Conservation (phyloP, 1,284 basidiomycete species). For the Sanghuangporus weigelae region DNA sequence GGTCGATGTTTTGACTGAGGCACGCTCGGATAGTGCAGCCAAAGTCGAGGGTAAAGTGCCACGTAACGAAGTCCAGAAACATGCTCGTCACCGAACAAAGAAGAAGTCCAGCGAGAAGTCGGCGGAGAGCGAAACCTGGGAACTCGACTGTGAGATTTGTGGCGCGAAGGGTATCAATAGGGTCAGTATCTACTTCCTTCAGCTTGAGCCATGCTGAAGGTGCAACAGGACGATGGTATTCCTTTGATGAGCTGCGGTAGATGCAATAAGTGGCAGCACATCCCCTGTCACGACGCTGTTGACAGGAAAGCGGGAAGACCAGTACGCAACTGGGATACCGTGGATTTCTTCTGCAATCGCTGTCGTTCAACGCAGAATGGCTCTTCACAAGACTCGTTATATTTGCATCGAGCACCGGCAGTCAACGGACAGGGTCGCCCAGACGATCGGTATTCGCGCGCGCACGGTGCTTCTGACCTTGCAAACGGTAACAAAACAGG, state of each 20-base stretch:
- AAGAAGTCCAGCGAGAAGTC: neutral
- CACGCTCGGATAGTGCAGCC: too few relatives aligned
- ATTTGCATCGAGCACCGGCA: neutral
- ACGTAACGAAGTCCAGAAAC: neutral
- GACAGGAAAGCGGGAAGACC: constrained; percentile 53
- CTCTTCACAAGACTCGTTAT: neutral
- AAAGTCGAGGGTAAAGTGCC: neutral
- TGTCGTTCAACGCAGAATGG: constrained; percentile 4
- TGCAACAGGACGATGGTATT: constrained; percentile 60
- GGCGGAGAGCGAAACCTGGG: constrained; percentile 58
- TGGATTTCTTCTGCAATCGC: constrained; percentile 41
- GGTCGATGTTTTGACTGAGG: neutral
- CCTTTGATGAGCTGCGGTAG: constrained; percentile 75
- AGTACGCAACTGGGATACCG: constrained; percentile 64
- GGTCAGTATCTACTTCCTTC: constrained; percentile 34
- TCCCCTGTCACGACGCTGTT: constrained; percentile 65
- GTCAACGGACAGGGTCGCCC: neutral
- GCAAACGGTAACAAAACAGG: too few relatives aligned
- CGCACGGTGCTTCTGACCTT: neutral
- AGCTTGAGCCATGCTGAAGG: constrained; percentile 7
- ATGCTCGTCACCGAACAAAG: neutral
- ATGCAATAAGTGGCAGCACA: constrained; percentile 83
- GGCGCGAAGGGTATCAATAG: constrained; percentile 61
- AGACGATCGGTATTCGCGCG: neutral
- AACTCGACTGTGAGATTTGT: constrained; percentile 82